phyloP scores from a whole-genome alignment of 2,329 filamentous ascomycete species.

The Verticillium albo-atrum region DNA sequence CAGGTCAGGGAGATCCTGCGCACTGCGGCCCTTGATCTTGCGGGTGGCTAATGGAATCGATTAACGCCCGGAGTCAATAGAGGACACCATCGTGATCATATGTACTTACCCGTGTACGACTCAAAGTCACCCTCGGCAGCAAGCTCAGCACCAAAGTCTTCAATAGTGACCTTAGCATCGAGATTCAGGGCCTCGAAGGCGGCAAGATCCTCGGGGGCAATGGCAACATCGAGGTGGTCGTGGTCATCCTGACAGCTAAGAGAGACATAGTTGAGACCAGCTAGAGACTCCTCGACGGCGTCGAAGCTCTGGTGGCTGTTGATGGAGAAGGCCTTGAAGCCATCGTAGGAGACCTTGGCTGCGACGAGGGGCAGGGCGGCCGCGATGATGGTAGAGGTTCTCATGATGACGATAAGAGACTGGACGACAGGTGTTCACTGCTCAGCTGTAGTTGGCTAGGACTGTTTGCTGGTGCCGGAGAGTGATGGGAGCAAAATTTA shows the following conservation, averaged over 20 bases:
- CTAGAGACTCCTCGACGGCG: conserved; percentile 23
- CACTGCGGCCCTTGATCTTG: background rate
- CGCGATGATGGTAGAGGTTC: conserved; percentile 3
- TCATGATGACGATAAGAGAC: conserved; percentile 2
- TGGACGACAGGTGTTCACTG: background rate
- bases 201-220: conserved; percentile 27
- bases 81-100: background rate
- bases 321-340: conserved; percentile 39
- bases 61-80: background rate
- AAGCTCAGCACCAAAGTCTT: conserved; percentile 34
- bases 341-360: conserved; percentile 31
- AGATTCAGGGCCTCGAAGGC: conserved; percentile 28
- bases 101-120: conserved; percentile 12
- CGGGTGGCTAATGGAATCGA: background rate
- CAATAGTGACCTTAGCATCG: conserved; percentile 28
- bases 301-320: conserved; percentile 26
- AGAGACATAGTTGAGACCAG: background rate
- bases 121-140: conserved; percentile 23
- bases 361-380: conserved; percentile 1
- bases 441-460: background rate
- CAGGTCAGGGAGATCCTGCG: conserved; percentile 21
- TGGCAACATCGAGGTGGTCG: conserved; percentile 32
- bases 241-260: conserved; percentile 22
- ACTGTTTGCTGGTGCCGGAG: background rate
- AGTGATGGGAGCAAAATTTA: background rate